Base-by-base conservation (phyloP, 371 early-diverging fungal genomes). In the Lichtheimia corymbifera region DNA sequence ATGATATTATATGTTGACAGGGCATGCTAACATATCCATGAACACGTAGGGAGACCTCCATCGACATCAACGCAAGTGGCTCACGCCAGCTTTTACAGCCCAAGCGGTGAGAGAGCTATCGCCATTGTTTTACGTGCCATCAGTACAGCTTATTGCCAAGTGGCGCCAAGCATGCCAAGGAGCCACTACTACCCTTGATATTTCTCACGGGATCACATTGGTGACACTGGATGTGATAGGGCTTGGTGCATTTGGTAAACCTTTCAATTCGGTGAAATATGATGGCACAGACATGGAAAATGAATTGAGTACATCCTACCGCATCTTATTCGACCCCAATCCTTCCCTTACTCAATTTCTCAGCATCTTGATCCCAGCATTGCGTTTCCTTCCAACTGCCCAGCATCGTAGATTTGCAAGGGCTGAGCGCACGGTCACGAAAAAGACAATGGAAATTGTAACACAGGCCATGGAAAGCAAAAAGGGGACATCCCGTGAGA, bases 31-130 rank as follows among this genome's bases (percentile, higher is more conserved):
- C 9, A 9, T 35, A 9, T 35, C 1, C 9, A 9, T 28, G 18
- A 24, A 25, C n/a, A n/a, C 20, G 18, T n/a, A 69, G 65, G 89
- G 88, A 0, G 75, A 71, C 27, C 72, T 53, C 0, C 90, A 90
- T 66, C 73, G 76, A 53, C 80, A 75, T 28, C 90, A 90, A 62
- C 83, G 90, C 49, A 87, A 84, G 50, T 73, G 88, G 79, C 62
- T 88, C 42, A 88, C 87, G 63, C 90, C 90, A 13, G 84, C 85
- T 6, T 90, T 90, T 58, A 65, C 77, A 2, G 67, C 82, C 25
- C 70, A 76, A 47, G 68, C 84, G 11, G 68, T 86, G 50, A 74
- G 76, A 13, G 61, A 67, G 6, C 65, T 84, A 51, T 57, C 77
- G 0, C 87, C 87, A 0, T 54, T 73, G 45, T 72, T 87, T 64